Base-by-base conservation (phyloP, 73 alveolate species). In the Symbiodinium pilosum region DNA sequence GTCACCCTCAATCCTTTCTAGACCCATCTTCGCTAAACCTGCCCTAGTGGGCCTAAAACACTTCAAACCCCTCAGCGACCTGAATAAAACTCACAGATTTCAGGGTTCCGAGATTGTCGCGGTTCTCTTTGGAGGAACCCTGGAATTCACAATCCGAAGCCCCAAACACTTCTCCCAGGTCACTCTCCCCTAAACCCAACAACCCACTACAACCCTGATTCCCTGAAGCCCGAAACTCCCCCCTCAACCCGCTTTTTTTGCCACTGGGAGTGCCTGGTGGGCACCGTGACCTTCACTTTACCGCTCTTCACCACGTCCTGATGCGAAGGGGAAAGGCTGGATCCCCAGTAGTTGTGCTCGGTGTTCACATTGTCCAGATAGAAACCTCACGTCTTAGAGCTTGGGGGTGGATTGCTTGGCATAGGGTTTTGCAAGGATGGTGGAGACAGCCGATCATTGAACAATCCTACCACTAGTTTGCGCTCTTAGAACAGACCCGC, bases 331-430 rank as follows among this genome's bases (percentile, higher is more conserved):
- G 86, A 73, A n/a, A 73, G 41, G 47, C 47, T 34, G 47, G 86
- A 73, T 11, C 86, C 86, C 86, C 86, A 73, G 86, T 73, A 73
- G 86, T 73, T 73, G 86, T 73, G 86, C 86, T 73, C 44, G 47
- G 86, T n/a, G 86, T 73, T 73, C 43, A 73, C 86, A n/a, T 73
- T n/a, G 86, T 38, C 86, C 86, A 38, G 73, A 20, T 56, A 56
- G 73, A 56, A 56, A 16, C 73, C 73, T 56, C 73, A 56, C 6
- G 73, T 56, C 32, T 56, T 56, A 56, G 73, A 3, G 73, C n/a
- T 56, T 14, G 59, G 59, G 59, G 6, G 59, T 47, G 59, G 32
- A 47, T 47, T 47, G 59, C 21, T 47, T 47, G 59, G 73, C 73
- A 16, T 56, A 20, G 73, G 73, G 73, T 20, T 56, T 8, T 56